These are phyloP conservation scores for Saccharomycopsis sp. DNA, from an alignment of 805 yeast species.

Conservation along the genomic window DNA sequence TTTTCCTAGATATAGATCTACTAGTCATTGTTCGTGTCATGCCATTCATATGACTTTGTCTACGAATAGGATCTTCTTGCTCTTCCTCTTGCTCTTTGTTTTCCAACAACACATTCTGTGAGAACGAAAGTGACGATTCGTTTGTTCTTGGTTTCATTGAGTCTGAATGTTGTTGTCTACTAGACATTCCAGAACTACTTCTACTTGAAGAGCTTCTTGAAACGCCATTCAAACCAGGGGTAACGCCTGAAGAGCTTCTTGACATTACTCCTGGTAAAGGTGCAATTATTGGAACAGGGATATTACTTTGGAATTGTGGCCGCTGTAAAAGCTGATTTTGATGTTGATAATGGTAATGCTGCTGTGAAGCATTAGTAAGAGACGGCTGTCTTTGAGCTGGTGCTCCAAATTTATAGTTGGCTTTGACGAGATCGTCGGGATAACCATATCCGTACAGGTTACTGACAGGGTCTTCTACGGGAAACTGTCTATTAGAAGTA, in stretches of 20 bases:
- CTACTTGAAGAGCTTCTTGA: slow-evolving; percentile 7
- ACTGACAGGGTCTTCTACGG: neutral
- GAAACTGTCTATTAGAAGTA: neutral
- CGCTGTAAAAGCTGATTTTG: neutral
- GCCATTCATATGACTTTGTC: neutral
- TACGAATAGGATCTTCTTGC: neutral
- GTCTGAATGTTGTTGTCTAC: neutral
- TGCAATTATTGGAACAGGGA: neutral
- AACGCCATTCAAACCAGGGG: neutral
- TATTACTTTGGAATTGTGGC: neutral
- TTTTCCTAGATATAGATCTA: neutral
- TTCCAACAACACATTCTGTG: neutral
- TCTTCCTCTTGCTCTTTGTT: neutral
- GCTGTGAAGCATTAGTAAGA: neutral
- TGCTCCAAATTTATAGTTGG: neutral
- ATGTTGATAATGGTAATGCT: neutral
- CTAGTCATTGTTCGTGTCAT: neutral
- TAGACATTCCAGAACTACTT: slow-evolving; percentile 12
- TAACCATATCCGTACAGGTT: neutral
- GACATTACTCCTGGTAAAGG: neutral
- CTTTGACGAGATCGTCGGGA: neutral
- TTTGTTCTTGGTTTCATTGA: neutral
- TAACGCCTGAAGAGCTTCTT: neutral
- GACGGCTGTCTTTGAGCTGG: neutral
- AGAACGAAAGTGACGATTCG: neutral